Base-by-base conservation (phyloP, 1,139 yeast genomes). In the Candida sp. region DNA sequence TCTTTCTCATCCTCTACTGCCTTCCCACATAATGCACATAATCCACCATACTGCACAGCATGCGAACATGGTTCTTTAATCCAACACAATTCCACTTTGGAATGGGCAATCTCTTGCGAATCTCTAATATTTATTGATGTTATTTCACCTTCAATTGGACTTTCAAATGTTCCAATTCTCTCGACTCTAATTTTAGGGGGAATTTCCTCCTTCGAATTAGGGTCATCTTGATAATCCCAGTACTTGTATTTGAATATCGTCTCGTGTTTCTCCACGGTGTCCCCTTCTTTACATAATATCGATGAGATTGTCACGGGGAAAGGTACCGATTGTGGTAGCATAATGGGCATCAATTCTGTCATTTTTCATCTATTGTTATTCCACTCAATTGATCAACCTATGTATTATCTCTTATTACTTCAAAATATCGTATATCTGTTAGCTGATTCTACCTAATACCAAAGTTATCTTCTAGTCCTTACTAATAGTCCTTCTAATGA, bases 21-120 rank as follows among this genome's bases (percentile, higher is more conserved):
- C 47, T 81, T 80, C 5, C 99, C 99, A 63, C 99, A 93, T 30
- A 90, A 68, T 0, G 97, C 98, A 69, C 99, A 93, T 38, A 93
- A 71, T 0, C 99, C 99, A 15, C 96, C 96, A 58, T 86, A 93
- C 54, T 93, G 97, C n/a, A 95, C 93, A 1, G 95, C 82, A 61
- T 93, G 99, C 8, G 89, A 76, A 58, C 99, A 93, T 0, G 95
- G 91, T 58, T 95, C 97, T 38, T 71, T 63, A 12, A 93, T 75
- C 39, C 73, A 66, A 35, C 83, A 76, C 23, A 90, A 66, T 4
- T 66, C 69, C 5, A 73, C 68, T 5, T 75, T 77, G 22, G 73
- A 54, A 48, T 78, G 78, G 21, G 70, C 68, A 6, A 91, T 71
- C 49, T 80, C 82, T 49, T 87, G 88, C 36, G 87, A 84, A 1